Base-by-base conservation (phyloP, 169 alveolate species). In the Plasmodium falciparum region DNA sequence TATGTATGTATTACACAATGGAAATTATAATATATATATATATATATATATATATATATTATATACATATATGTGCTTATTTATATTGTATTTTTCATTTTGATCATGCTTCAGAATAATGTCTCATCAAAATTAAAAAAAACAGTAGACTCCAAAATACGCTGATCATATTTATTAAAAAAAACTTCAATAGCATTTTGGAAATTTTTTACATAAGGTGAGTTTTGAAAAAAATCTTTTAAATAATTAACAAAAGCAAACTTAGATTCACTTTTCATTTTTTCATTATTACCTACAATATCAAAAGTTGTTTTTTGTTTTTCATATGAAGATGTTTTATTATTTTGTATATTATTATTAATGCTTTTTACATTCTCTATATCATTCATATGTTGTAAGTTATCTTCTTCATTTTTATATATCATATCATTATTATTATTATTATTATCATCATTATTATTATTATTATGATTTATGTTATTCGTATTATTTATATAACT, bases 101-200 rank as follows among this genome's bases (percentile, higher is more conserved):
- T 52, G 17, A 52, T 12, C 13, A 52, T 52, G 2, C 73, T 54
- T 59, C 70, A 80, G 70, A 80, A 80, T 20, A 80, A 26, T 49
- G 80, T 80, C 20, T 80, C 90, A 62, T 80, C 90, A 56, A 80
- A 80, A 80, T 80, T 80, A 56, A 80, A 80, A 80, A 80, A 80
- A 67, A 69, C 45, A 15, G 90, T 80, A 3, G 90, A 80, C 80
- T 80, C 90, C 43, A 80, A 67, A 22, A 80, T 74, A 67, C 90
- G 78, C 29, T 80, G 90, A 54, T 80, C 90, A 67, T 80, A 80
- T 56, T 80, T 80, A 52, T 80, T 80, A 54, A 80, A 80, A 80
- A 80, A 80, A 54, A 80, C n/a, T 69, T 80, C 90, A 15, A 80
- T 52, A 24, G 70, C 54, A 20, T 62, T 80, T 22, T 67, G 56